These are phyloP conservation scores for Tricholoma saponaceum DNA, from an alignment of 768 basidiomycete species.

Conservation along the genomic window DNA sequence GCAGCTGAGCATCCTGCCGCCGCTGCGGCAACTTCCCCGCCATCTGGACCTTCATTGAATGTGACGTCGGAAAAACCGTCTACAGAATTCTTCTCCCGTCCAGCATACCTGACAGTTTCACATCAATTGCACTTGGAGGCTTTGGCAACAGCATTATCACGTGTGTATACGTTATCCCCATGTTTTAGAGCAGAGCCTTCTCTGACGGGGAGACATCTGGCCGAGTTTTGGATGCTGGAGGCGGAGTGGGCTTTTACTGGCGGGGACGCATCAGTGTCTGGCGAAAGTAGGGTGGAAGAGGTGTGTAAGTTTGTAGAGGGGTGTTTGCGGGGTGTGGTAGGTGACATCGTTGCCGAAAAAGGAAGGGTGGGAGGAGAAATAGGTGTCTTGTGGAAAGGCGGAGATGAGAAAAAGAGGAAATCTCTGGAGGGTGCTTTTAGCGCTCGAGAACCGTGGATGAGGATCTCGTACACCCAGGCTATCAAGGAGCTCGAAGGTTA, in stretches of 20 bases:
- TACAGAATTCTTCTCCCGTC: slow-evolving; percentile 67
- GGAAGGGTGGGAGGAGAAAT: slow-evolving; percentile 23
- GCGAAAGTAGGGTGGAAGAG: slow-evolving; percentile 30
- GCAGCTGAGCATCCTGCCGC: slow-evolving; percentile 24
- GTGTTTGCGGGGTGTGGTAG: slow-evolving; percentile 24
- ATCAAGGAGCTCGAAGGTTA: slow-evolving; percentile 48
- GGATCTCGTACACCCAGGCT: slow-evolving; percentile 80
- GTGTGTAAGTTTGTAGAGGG: slow-evolving; percentile 38
- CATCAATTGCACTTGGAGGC: slow-evolving; percentile 95
- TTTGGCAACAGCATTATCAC: slow-evolving; percentile 67
- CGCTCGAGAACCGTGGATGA: slow-evolving; percentile 46
- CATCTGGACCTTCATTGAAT: slow-evolving; percentile 12
- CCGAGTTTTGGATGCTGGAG: slow-evolving; percentile 99
- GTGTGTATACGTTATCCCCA: slow-evolving; percentile 90
- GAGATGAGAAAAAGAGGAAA: slow-evolving; percentile 28
- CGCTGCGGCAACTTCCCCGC: slow-evolving; percentile 5
- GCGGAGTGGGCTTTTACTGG: slow-evolving; percentile 69
- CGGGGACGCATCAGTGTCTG: not conserved
- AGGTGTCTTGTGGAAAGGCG: slow-evolving; percentile 38
- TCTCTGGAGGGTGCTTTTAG: slow-evolving; percentile 33
- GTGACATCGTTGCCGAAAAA: slow-evolving; percentile 10
- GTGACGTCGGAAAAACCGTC: slow-evolving; percentile 6
- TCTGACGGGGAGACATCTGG: slow-evolving; percentile 85
- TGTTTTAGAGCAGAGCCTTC: slow-evolving; percentile 93
- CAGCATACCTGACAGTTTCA: slow-evolving; percentile 89